Base-by-base conservation (phyloP, 2,329 filamentous ascomycete genomes). In the Bipolaris bicolor region DNA sequence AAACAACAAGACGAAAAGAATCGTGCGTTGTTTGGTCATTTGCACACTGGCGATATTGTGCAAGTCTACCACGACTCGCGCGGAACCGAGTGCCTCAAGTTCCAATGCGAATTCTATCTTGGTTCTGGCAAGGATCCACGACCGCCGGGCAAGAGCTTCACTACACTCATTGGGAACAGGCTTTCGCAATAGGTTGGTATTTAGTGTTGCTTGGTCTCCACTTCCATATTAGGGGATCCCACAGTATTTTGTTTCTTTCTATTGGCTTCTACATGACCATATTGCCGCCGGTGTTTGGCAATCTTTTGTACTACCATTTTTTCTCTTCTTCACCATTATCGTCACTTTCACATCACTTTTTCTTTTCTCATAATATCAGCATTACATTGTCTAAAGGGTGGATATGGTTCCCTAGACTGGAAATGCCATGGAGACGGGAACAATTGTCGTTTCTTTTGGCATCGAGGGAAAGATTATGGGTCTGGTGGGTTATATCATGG, bases 11-110 rank as follows among this genome's bases (percentile, higher is more conserved):
- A 80, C 24, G 80, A 82, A 0, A 79, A 79, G 9, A 80, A 82
- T 9, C 81, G 79, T 13, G 77, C 78, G 20, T 78, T 86, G 1
- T 91, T 84, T 45, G 87, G 90, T 24, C 86, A 87, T 53, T 76
- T 97, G 13, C 86, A 92, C 71, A 86, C 90, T 33, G 91, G 90
- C 1, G 94, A 97, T 71, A 81, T 86, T 22, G 84, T 97, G 46
- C 85, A 87, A 2, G 84, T 96, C 6, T 96, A 88, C 82, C 81
- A 86, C 41, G 76, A 80, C 11, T 57, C 67, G n/a, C 76, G 57
- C 16, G 65, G 66, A 11, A 68, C 62, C 1, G 70, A 73, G 40
- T 67, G 67, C 33, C 66, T 81, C 33, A 78, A 75, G 56, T 82
- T 82, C 55, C 68, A 65, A 10, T 79, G 76, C 60, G 78, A 80